Conservation (phyloP, 495 filamentous ascomycete genomes). For the Diplogelasinospora grovesii region DNA sequence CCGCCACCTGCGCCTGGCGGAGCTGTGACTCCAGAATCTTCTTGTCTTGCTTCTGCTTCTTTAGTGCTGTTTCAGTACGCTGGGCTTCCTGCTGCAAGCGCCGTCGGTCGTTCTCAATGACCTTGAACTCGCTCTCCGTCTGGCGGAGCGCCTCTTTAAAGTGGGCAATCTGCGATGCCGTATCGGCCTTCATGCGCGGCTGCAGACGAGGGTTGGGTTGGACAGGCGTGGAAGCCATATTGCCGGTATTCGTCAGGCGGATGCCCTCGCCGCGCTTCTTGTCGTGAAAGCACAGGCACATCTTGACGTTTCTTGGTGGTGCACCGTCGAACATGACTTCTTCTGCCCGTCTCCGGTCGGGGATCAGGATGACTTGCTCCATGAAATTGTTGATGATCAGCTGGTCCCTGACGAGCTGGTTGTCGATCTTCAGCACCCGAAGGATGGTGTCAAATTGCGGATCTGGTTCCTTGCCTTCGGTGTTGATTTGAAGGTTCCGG, state of each 20-base stretch:
- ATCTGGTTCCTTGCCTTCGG: conserved; percentile 65
- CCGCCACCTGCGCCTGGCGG: conserved; percentile 16
- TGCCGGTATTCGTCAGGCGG: conserved; percentile 51
- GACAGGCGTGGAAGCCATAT: conserved; percentile 31
- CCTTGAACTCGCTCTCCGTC: conserved; percentile 36
- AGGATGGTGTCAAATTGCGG: conserved; percentile 65
- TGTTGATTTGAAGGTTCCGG: conserved; percentile 48
- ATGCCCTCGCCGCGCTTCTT: conserved; percentile 54
- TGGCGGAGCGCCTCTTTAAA: conserved; percentile 35
- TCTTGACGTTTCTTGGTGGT: conserved; percentile 61
- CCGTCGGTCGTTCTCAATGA: conserved; percentile 29
- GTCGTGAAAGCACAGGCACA: conserved; percentile 58
- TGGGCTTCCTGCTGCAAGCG: conserved; percentile 51
- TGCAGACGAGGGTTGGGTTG: conserved; percentile 22
- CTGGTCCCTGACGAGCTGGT: conserved; percentile 67
- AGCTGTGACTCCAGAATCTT: conserved; percentile 18
- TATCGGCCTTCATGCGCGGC: conserved; percentile 77
- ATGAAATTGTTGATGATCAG: conserved; percentile 77
- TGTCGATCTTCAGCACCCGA: conserved; percentile 73
- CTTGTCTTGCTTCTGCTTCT: conserved; percentile 42
- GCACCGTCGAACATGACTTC: conserved; percentile 60
- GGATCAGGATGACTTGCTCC: conserved; percentile 78
- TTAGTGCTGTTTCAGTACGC: conserved; percentile 49
- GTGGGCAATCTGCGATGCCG: conserved; percentile 57
- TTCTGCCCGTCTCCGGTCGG: conserved; percentile 56